Conservation (phyloP, 2,329 filamentous ascomycete genomes). For the Botrytis byssoidea region DNA sequence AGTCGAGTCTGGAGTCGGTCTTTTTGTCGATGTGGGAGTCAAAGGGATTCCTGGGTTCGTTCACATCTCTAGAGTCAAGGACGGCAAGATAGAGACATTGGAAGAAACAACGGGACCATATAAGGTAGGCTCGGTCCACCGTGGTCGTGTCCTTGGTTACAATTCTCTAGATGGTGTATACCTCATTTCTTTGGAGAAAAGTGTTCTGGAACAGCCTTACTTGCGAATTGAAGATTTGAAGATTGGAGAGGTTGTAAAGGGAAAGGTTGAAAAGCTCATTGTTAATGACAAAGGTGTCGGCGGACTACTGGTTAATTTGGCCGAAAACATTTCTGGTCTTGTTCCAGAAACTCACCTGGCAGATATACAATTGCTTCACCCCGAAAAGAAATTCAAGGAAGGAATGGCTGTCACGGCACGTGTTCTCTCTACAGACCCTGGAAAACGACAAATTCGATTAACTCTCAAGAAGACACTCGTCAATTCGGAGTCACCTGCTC, state of each 20-base stretch:
- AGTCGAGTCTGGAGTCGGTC: conserved; percentile 75
- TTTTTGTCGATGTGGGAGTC: conserved; percentile 73
- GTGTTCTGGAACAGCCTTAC: conserved; percentile 81
- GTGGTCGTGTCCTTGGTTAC: conserved; percentile 80
- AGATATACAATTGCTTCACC: conserved; percentile 83
- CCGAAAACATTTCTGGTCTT: conserved; percentile 84
- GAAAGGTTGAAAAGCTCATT: conserved; percentile 80
- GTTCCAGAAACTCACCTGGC: conserved; percentile 86
- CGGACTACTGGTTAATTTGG: conserved; percentile 78
- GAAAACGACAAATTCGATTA: conserved; percentile 76
- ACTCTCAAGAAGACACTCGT: conserved; percentile 94
- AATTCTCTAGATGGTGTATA: conserved; percentile 84
- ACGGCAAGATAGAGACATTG: conserved; percentile 82
- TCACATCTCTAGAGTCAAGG: conserved; percentile 89
- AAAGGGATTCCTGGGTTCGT: conserved; percentile 78
- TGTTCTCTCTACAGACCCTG: conserved; percentile 75
- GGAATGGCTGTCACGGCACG: conserved; percentile 81
- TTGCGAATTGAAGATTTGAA: conserved; percentile 88
- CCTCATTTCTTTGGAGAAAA: conserved; percentile 79
- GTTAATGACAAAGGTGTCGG: conserved; percentile 74
- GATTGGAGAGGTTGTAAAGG: conserved; percentile 76
- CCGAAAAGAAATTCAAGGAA: conserved; percentile 93
- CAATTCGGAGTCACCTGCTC: conserved; percentile 79
- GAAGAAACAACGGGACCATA: conserved; percentile 75
- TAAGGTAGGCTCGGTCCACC: conserved; percentile 74